Conservation (phyloP, 176 grass and related monocot species). For the Poa pratensis region DNA sequence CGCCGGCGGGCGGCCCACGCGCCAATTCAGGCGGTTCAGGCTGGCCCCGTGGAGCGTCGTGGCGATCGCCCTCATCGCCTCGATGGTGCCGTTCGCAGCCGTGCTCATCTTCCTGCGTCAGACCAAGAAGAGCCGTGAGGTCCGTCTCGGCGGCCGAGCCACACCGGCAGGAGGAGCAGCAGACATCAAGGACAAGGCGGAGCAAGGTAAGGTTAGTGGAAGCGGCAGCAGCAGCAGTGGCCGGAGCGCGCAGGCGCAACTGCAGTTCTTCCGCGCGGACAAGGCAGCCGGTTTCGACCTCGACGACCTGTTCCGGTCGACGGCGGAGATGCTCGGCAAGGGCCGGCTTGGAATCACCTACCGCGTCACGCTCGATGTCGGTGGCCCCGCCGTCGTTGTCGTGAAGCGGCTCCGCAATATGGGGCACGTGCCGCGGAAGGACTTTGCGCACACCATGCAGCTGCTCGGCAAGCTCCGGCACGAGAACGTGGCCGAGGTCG, state of each 20-base stretch:
- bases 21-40: conserved; percentile 9
- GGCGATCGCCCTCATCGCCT: conserved; percentile 52
- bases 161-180: conserved; percentile 44
- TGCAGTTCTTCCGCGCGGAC: conserved; percentile 66
- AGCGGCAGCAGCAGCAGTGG: conserved; percentile 39
- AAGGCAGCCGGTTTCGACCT: conserved; percentile 56
- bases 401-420: conserved; percentile 93
- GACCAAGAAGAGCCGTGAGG: conserved; percentile 51
- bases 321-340: conserved; percentile 82
- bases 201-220: conserved; percentile 39
- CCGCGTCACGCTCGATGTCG: conserved; percentile 54
- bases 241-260: conserved; percentile 47
- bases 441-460: conserved; percentile 78
- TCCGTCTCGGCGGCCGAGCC: conserved; percentile 49
- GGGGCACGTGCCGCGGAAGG: conserved; percentile 59
- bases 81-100: conserved; percentile 55
- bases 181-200: conserved; percentile 58
- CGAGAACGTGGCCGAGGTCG: conserved; percentile 78
- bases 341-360: conserved; percentile 86
- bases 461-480: conserved; percentile 80
- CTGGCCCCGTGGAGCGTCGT: conserved; percentile 53
- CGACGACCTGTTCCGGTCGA: conserved; percentile 68
- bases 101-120: conserved; percentile 61
- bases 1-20: neutral
- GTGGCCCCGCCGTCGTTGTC: conserved; percentile 44